Evolutionary conservation across 306 rosid species (phyloP).

Genomic region (Acacia crassicarpa): DNA sequence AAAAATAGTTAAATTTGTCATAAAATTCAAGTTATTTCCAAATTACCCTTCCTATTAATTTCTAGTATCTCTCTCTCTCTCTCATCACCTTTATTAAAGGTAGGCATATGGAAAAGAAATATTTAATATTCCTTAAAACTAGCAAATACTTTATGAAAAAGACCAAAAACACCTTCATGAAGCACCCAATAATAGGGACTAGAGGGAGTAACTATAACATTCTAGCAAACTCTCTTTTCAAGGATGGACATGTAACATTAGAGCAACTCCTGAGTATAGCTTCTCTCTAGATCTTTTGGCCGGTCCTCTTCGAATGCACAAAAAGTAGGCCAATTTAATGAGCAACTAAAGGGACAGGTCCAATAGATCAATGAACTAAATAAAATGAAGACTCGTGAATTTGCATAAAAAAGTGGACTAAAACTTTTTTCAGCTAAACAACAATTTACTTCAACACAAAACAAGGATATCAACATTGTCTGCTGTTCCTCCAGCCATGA

Average conservation of each 20-base stretch:
- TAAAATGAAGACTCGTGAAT: background rate
- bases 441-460: background rate
- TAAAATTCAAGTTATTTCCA: too few relatives aligned
- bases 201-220: background rate
- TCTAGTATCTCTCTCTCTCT: too few relatives aligned
- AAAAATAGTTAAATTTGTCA: too few relatives aligned
- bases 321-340: background rate
- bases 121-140: too few relatives aligned
- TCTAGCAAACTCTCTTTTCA: background rate
- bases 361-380: background rate
- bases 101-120: too few relatives aligned
- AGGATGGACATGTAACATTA: background rate
- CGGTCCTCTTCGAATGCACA: background rate
- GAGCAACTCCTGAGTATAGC: background rate
- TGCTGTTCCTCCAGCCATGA: slow-evolving; percentile 74
- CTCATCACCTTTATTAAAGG: too few relatives aligned
- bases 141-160: too few relatives aligned
- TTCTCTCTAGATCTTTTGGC: background rate
- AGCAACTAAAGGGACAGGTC: background rate
- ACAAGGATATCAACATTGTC: slow-evolving; percentile 81
- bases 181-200: too few relatives aligned
- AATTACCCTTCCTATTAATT: too few relatives aligned
- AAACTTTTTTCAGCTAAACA: background rate
- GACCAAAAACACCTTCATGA: too few relatives aligned
- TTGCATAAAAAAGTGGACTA: background rate